Evolutionary conservation across 768 basidiomycete genomes (phyloP).

Genomic region (Russula sp.): DNA sequence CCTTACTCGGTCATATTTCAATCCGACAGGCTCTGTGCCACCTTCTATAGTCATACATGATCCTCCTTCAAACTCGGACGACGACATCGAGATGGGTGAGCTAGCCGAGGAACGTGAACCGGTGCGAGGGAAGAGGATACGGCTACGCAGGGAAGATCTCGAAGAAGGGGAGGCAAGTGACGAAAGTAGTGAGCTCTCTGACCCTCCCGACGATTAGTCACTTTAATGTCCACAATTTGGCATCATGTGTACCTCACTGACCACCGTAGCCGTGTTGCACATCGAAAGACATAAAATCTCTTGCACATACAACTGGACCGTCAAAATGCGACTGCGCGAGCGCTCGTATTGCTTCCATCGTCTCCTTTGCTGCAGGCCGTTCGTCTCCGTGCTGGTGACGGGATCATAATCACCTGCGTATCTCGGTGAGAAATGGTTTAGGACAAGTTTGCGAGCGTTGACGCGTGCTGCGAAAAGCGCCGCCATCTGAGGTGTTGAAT

Average conservation of each 20-base stretch:
- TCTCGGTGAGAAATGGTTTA: constrained; percentile 85
- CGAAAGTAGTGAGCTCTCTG: constrained; percentile 71
- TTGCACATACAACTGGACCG: constrained; percentile 63
- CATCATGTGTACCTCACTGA: constrained; percentile 18
- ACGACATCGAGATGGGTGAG: constrained; percentile 93
- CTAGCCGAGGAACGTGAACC: constrained; percentile 68
- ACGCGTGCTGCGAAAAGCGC: constrained; percentile 72
- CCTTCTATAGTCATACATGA: constrained; percentile 27
- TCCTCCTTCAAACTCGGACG: constrained; percentile 34
- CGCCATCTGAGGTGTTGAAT: constrained; percentile 91
- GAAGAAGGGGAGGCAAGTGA: constrained; percentile 89
- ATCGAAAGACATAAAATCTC: constrained; percentile 71
- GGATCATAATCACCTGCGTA: constrained; percentile 66
- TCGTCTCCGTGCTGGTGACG: constrained; percentile 39
- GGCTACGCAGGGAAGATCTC: constrained; percentile 56
- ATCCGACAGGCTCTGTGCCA: constrained; percentile 26
- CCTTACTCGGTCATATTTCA: neutral
- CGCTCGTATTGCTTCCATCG: constrained; percentile 61
- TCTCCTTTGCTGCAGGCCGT: constrained; percentile 38
- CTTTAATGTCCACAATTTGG: constrained; percentile 7
- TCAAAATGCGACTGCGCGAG: constrained; percentile 56
- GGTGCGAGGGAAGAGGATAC: constrained; percentile 45
- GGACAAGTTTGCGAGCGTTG: constrained; percentile 56
- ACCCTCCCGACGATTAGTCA: constrained; percentile 58
- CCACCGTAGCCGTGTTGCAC: constrained; percentile 40